A percentile compares a stretch with the other conserved stretches of the same genome.
Evolutionary conservation across 139 green algal species (phyloP).

Genomic region (Medakamo hakoo): DNA sequence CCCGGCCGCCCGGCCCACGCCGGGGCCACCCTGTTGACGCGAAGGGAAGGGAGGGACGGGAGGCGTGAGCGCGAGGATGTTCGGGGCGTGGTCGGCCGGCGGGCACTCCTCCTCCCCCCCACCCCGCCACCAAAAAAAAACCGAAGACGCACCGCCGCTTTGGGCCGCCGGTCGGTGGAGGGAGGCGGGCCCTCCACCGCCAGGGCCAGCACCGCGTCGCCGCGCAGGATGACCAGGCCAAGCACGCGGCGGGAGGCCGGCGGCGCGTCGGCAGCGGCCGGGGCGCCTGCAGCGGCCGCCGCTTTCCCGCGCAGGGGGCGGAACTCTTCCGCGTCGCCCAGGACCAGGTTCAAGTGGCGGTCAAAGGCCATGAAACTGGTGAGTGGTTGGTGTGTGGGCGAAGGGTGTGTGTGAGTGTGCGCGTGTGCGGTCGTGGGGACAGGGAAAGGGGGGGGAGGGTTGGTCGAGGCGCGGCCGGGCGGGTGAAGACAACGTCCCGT

Average conservation of each 20-base stretch:
- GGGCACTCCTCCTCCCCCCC: too few species aligned
- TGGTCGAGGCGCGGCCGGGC: neutral
- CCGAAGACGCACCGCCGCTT: constrained; percentile 15
- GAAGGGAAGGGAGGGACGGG: too few species aligned
- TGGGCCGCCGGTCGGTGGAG: constrained; percentile 44
- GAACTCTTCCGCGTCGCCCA: constrained; percentile 94
- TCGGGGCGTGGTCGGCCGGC: too few species aligned
- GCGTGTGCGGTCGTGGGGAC: too few species aligned
- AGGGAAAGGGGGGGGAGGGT: neutral
- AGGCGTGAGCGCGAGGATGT: too few species aligned
- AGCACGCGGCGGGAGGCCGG: constrained; percentile 80
- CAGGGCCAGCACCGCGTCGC: constrained; percentile 88
- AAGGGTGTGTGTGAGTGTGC: neutral
- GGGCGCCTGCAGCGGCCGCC: neutral
- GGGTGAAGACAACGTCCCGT: neutral
- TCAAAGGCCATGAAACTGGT: constrained; percentile 98
- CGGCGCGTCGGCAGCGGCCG: constrained; percentile 19
- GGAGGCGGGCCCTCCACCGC: constrained; percentile 91
- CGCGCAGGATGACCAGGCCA: constrained; percentile 83
- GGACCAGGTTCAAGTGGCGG: constrained; percentile 95
- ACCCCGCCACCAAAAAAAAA: too few species aligned
- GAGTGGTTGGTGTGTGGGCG: too few species aligned
- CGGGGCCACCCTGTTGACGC: too few species aligned
- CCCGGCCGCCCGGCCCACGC: constrained; percentile 60
- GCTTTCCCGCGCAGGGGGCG: neutral